Percentiles rank a stretch among this genome's conserved stretches.
These are phyloP conservation scores for Schoenoplectus tabernaemontani DNA, from an alignment of 202 grass and related monocot genomes.

Conservation along the genomic window DNA sequence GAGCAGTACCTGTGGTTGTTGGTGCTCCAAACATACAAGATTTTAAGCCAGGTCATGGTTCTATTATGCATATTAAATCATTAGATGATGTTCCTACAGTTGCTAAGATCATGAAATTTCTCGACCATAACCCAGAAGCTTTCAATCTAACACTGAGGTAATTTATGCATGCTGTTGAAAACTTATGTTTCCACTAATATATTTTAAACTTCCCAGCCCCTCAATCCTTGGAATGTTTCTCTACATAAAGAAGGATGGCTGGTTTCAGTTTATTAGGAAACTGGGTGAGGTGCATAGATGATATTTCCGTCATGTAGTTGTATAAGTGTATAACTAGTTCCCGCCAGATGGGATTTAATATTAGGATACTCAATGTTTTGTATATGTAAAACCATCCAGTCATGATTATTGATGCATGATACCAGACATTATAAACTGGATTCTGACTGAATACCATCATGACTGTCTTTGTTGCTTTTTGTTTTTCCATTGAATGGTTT, in stretches of 20 bases:
- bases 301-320: not conserved
- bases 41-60: slow-evolving; percentile 32
- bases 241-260: not conserved
- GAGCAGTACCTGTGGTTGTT: slow-evolving; percentile 45
- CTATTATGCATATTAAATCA: slow-evolving; percentile 39
- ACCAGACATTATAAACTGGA: not conserved
- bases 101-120: slow-evolving; percentile 38
- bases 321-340: not conserved
- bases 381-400: not conserved
- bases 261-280: not conserved
- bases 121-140: slow-evolving; percentile 28
- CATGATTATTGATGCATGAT: not conserved
- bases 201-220: not conserved
- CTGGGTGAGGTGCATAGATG: not conserved
- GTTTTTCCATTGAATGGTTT: not conserved
- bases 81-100: slow-evolving; percentile 31
- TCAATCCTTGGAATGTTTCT: not conserved
- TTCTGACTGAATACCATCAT: not conserved
- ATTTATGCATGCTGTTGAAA: not conserved
- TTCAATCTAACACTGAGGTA: slow-evolving; percentile 41
- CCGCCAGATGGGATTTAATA: not conserved
- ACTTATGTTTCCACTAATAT: not conserved
- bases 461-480: not conserved
- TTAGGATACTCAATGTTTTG: not conserved
- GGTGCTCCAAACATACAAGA: slow-evolving; percentile 48